Base-by-base conservation (phyloP, 2,329 filamentous ascomycete genomes). In the Chalaropsis ovoidea region DNA sequence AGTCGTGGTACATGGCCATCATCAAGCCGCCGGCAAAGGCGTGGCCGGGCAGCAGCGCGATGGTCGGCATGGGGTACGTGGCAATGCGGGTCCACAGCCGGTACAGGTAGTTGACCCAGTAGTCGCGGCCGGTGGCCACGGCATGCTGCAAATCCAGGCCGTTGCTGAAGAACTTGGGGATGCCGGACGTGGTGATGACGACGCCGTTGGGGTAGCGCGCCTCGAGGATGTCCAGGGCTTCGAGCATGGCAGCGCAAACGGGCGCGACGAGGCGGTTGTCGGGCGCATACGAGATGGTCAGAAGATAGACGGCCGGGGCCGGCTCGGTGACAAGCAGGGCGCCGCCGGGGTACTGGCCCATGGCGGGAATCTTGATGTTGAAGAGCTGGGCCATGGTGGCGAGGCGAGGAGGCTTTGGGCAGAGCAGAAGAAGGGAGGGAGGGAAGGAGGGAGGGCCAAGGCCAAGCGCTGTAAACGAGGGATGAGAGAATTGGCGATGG, bases 1-100 rank as follows among this genome's bases (percentile, higher is more conserved):
- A 94, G 76, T 93, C 89, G 75, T 92, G 88, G 75, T 88, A 84
- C 82, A 90, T 89, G 67, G 88, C 83, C 10, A 88, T 78, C 86
- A 94, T 92, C 68, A 92, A 78, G n/a, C 88, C 89, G 58, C 84
- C 89, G 5, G 89, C 90, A 73, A 91, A 94, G 65, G 86, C 84
- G 74, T 95, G 90, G 24, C 89, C 89, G 70, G 90, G 90, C 65
- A 93, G 72, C 8, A 91, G 78, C n/a, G 88, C 86, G 62, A 94
- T 75, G 2, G 89, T 94, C 27, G 89, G 89, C 88, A 92, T 90
- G 15, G 89, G 88, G 72, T 85, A 93, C 62, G 76, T 75, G 42
- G 8, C 56, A 1, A 65, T 61, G 60, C 41, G 49, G 62, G 22
- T 15, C 61, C 47, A 67, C 49, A 68, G 60, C 43, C 49, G 54